Conservation (phyloP, 179 eudicot genomes). For the Silene coronaria region DNA sequence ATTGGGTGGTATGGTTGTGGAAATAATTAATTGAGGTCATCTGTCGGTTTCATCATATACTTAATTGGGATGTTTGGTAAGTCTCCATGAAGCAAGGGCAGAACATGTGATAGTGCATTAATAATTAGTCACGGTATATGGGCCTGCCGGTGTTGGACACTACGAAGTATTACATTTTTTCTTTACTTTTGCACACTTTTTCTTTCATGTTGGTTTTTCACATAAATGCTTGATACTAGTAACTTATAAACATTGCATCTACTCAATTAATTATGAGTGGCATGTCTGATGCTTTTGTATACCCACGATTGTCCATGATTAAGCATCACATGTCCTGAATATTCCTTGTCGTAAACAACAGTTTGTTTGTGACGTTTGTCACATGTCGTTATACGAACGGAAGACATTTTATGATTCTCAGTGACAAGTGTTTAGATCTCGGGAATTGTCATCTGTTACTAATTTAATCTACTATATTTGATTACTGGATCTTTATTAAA, state of each 20-base stretch:
- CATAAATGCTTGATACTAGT: not conserved
- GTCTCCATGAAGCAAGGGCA: not conserved
- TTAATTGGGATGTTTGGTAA: not conserved
- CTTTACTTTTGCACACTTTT: not conserved
- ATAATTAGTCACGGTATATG: not conserved
- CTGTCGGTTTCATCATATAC: not conserved
- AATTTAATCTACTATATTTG: not conserved
- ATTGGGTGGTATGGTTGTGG: not conserved
- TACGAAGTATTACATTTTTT: not conserved
- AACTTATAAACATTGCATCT: not conserved
- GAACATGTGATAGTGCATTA: slow-evolving; percentile 12
- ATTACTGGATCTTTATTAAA: not conserved
- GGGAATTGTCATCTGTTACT: not conserved
- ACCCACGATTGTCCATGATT: not conserved
- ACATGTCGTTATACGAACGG: not conserved
- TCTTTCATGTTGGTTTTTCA: not conserved
- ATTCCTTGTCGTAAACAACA: not conserved
- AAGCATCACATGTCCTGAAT: not conserved
- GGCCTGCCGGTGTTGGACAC: not conserved
- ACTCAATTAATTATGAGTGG: not conserved
- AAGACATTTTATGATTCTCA: slow-evolving; percentile 15
- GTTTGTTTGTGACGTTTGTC: slow-evolving; percentile 13
- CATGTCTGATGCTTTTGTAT: not conserved
- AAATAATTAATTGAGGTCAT: not conserved
- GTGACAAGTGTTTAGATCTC: not conserved